Evolutionary conservation across 805 yeast genomes (phyloP), one percentile per base, ranked within the genome.

Genomic region (Lipomyces chichibuensis): DNA sequence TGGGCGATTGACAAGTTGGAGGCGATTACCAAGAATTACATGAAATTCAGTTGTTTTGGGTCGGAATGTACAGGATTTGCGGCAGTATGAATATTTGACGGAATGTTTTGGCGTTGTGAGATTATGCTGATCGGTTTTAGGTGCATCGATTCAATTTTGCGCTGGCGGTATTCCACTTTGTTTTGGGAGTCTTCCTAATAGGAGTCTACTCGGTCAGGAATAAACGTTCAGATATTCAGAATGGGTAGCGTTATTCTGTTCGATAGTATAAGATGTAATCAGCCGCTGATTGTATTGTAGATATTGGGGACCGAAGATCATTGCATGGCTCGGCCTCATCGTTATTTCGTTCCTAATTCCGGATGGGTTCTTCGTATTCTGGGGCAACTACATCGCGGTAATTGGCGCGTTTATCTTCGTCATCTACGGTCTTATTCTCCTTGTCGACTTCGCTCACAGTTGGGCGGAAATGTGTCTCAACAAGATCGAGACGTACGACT

Each of bases 401-500:
- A 79, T 92, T 4, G 88, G 92, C 73, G 91, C 97, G 56, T 89
- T 94, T 2, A 75, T 92, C 3, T 95, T 95, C 79, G 85, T 94
- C 49, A 87, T 95, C 17, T 91, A 95, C 68, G 99, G 99, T 0
- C 83, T 95, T 65, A 89, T 96, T 14, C 81, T 95, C 60, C 81
- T 95, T 59, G 98, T 95, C 39, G 99, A 95, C 78, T 95, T 92
- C 82, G 98, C 99, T 3, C 98, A 95, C 78, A 94, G 94, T 72
- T 95, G 98, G 97, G 98, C 98, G 0, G 99, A 95, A 74, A 90
- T 90, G 7, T 95, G 99, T 77, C 84, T 95, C 63, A 92, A 89
- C 71, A 90, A 92, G 73, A 91, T 95, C 54, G 98, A 95, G 76
- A 87, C 88, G 73, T 94, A 90, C 65, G 90, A 87, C 57, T 87